Base-by-base conservation (phyloP, 2,329 filamentous ascomycete species). In the Pezicula neosporulosa region DNA sequence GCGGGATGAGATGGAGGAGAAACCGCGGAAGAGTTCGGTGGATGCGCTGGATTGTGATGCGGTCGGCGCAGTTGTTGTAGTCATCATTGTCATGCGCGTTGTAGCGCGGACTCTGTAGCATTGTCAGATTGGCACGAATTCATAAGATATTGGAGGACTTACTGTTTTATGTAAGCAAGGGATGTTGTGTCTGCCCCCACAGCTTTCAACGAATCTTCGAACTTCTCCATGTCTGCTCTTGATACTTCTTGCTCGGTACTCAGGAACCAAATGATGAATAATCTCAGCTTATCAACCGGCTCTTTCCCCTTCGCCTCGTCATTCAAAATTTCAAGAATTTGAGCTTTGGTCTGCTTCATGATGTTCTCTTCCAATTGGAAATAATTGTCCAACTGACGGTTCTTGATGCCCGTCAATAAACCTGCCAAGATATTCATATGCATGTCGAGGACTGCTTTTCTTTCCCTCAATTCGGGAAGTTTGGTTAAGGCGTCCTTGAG, bases 401-500 rank as follows among this genome's bases (percentile, higher is more conserved):
- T 90, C 67, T 97, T 97, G 70, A 97, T 96, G 1, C 91, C 92
- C 0, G 74, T 78, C 38, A 85, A 66, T 3, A 85, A 68, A 1
- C 90, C 89, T 1, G 92, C 93, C 3, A 95, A 78, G 53, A 97
- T 96, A 67, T 96, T 97, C 94, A 99, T 99, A 69, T 99, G 94
- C 89, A 97, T 97, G 66, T 97, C 94, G 5, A 99, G 80, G 18
- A 87, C 81, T n/a, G 86, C 85, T 68, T 99, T 99, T 53, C 94
- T 85, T 69, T 97, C 94, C 56, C 91, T 81, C 59, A 99, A 77
- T 68, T 97, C 93, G 0, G 94, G 95, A 13, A 99, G 77, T 19
- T 96, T 75, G 0, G 93, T 96, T 62, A 99, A 96, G 12, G 93
- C 95, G 3, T 92, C 90, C 71, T 97, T 99, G 43, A 99, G 80